These are phyloP conservation scores for Aspergillus hancockii DNA, from an alignment of 495 filamentous ascomycete species.

Conservation along the genomic window DNA sequence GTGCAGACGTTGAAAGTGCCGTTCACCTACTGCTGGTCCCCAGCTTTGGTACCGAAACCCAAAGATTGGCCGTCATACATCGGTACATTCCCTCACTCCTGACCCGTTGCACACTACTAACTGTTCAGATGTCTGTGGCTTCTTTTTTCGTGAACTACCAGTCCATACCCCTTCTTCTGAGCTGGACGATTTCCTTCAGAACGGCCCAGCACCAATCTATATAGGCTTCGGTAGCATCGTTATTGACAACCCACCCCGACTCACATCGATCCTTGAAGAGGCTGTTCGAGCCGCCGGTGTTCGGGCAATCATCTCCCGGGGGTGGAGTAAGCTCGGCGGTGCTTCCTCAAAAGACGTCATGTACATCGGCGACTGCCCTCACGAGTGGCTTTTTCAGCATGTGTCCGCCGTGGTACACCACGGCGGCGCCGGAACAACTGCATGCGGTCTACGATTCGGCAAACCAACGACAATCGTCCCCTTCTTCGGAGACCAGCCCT, in stretches of 20 bases:
- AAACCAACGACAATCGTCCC: conserved; percentile 63
- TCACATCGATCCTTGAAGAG: conserved; percentile 56
- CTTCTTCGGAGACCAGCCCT: conserved; percentile 74
- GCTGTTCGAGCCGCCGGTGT: conserved; percentile 51
- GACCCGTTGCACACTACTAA: not conserved
- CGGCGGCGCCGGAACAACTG: conserved; percentile 67
- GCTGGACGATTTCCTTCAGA: conserved; percentile 52
- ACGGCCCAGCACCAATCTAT: conserved; percentile 59
- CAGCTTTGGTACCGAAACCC: conserved; percentile 62
- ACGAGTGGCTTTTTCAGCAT: conserved; percentile 67
- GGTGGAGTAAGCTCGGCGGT: conserved; percentile 63
- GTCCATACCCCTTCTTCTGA: conserved; percentile 53
- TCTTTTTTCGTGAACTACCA: conserved; percentile 57
- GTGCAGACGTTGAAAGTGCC: conserved; percentile 53
- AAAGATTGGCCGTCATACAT: conserved; percentile 61
- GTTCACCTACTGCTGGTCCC: conserved; percentile 67
- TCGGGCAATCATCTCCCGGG: conserved; percentile 62
- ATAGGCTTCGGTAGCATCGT: conserved; percentile 72
- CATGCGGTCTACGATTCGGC: conserved; percentile 58
- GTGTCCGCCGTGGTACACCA: conserved; percentile 65
- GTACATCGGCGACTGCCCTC: conserved; percentile 61
- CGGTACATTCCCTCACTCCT: conserved; percentile 25
- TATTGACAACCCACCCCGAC: conserved; percentile 55
- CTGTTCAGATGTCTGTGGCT: conserved; percentile 55
- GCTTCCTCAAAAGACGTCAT: conserved; percentile 48